Percentiles rank a stretch among this genome's conserved stretches.
phyloP scores from a whole-genome alignment of 2,329 filamentous ascomycete species.

The Pseudogymnoascus pannorum region DNA sequence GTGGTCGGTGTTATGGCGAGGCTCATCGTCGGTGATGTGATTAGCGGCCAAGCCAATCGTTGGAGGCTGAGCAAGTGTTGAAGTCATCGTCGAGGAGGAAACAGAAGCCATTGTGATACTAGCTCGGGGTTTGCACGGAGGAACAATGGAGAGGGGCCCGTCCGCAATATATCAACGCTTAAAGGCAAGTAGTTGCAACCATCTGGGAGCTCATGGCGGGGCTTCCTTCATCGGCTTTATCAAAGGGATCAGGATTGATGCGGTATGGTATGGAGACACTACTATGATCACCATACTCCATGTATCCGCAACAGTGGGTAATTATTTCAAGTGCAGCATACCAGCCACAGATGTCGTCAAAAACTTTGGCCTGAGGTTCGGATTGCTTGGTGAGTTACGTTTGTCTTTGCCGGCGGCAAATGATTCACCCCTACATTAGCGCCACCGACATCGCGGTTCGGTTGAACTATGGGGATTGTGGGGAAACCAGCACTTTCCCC shows the following conservation, averaged over 20 bases:
- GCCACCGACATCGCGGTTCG: not conserved
- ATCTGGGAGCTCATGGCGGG: not conserved
- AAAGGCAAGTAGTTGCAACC: not conserved
- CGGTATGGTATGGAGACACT: constrained; percentile 5
- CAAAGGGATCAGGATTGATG: not conserved
- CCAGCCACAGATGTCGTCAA: not conserved
- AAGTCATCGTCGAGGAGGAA: constrained; percentile 4
- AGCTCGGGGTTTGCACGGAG: not conserved
- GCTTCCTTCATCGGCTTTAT: not conserved
- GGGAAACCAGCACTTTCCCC: not conserved
- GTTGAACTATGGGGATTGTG: not conserved
- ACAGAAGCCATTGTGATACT: not conserved
- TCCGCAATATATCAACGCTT: not conserved
- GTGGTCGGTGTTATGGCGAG: not conserved
- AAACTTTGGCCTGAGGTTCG: not conserved
- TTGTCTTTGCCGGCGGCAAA: constrained; percentile 7
- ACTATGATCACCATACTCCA: not conserved
- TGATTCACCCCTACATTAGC: not conserved
- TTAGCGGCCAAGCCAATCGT: not conserved
- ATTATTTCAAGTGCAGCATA: not conserved
- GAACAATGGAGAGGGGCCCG: not conserved
- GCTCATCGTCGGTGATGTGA: constrained; percentile 1
- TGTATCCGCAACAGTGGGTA: constrained; percentile 1
- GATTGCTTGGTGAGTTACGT: not conserved
- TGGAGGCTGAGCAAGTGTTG: not conserved